Base-by-base conservation (phyloP, 176 grass and related monocot species). In the Chrysopogon serrulatus region DNA sequence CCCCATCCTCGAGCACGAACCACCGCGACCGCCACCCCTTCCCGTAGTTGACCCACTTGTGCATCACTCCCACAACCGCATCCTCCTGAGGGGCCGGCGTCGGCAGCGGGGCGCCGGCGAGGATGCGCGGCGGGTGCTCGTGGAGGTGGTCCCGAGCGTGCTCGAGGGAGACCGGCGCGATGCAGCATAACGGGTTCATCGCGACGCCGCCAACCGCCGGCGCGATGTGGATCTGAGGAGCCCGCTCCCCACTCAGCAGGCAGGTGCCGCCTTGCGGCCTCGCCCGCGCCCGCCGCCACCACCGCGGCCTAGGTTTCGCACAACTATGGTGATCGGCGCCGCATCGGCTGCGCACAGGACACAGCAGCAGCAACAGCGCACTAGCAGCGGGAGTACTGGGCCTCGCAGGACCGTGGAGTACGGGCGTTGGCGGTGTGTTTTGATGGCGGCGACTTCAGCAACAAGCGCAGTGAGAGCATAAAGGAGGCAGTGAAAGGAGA, bases 1-100 rank as follows among this genome's bases (percentile, higher is more conserved):
- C 95, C 57, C 95, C 92, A 21, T 91, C 95, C 81, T 98, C 84
- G 35, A 98, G 84, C 68, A 98, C 86, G 84, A 98, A 95, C 90
- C 89, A 95, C 74, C 95, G 81, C 42, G 87, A 88, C 79, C 90
- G 82, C 95, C 95, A 98, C 53, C 95, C 95, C 60, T 93, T 95
- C 53, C 95, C 95, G 57, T 95, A 98, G 86, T 98, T 98, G 79
- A 98, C 95, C 95, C 92, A 98, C 89, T 98, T 98, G 82, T 94
- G 91, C 54, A 98, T 84, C 76, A 98, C 85, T 65, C 95, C 90
- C 1, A 82, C 87, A 5, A 98, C 86, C n/a, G 16, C 41, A 31
- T 63, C 60, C 16, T 16, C 27, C 57, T 33, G 26, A 4, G 27
- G 70, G n/a, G 70, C 21, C 49, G 53, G 71, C 26, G 85, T 11